Conservation (phyloP, 805 yeast species). For the Myxozyma sirexii region DNA sequence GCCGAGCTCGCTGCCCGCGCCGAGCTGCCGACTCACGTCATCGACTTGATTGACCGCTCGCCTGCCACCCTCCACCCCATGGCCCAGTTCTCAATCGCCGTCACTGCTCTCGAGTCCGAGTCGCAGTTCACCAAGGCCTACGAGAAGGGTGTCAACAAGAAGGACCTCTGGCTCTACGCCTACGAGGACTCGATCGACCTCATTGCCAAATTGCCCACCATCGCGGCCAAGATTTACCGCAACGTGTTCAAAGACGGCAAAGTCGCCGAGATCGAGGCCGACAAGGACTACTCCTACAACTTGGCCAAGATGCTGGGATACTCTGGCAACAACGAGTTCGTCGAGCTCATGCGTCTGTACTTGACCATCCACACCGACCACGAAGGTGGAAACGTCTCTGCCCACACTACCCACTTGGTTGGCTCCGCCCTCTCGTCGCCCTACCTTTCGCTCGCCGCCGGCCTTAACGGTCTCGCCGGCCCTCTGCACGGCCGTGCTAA, state of each 20-base stretch:
- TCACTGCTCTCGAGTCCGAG: conserved; percentile 79
- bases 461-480: conserved; percentile 83
- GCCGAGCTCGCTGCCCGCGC: conserved; percentile 80
- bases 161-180: conserved; percentile 80
- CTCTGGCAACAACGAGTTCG: conserved; percentile 66
- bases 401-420: conserved; percentile 83
- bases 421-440: conserved; percentile 84
- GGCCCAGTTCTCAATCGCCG: conserved; percentile 87
- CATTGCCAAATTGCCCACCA: conserved; percentile 77
- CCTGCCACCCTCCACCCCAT: conserved; percentile 82
- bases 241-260: conserved; percentile 84
- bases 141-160: conserved; percentile 79
- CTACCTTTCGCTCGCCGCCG: conserved; percentile 76
- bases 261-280: conserved; percentile 47
- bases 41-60: conserved; percentile 68
- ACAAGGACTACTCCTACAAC: conserved; percentile 65
- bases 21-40: conserved; percentile 75
- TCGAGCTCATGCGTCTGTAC: conserved; percentile 79
- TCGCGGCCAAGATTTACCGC: conserved; percentile 82
- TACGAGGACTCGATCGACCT: conserved; percentile 80
- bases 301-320: conserved; percentile 64
- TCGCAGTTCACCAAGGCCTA: conserved; percentile 84
- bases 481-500: conserved; percentile 87
- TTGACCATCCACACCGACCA: conserved; percentile 83
- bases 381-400: conserved; percentile 89